Evolutionary conservation across 208 protist species (phyloP).

Genomic region (Kentomonas sorsogonicus): DNA sequence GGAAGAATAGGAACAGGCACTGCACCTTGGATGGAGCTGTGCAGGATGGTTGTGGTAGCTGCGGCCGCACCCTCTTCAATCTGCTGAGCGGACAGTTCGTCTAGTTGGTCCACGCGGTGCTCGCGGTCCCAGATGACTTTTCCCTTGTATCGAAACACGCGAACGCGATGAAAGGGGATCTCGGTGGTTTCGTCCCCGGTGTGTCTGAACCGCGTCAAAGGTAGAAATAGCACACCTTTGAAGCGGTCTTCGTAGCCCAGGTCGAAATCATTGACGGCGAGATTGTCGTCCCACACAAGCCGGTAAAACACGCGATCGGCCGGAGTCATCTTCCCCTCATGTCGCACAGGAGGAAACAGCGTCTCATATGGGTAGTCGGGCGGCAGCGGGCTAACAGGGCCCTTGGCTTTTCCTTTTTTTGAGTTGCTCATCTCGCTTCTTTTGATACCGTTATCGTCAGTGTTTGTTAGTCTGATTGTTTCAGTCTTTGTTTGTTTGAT

Average conservation of each 20-base stretch:
- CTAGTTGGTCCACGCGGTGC: slow-evolving; percentile 7
- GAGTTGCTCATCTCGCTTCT: not conserved
- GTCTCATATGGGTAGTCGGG: not conserved
- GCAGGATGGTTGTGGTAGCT: not conserved
- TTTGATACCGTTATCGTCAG: not conserved
- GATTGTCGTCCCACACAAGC: slow-evolving; percentile 14
- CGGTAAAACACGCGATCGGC: slow-evolving; percentile 11
- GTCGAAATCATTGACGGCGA: slow-evolving; percentile 10
- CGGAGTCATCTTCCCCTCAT: slow-evolving; percentile 9
- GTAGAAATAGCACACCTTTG: slow-evolving; percentile 14
- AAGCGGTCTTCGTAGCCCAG: slow-evolving; percentile 19
- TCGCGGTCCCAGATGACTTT: slow-evolving; percentile 16
- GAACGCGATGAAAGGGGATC: slow-evolving; percentile 17
- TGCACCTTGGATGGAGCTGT: slow-evolving; percentile 6
- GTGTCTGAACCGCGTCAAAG: slow-evolving; percentile 11
- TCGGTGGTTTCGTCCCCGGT: slow-evolving; percentile 13
- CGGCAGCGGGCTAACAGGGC: not conserved
- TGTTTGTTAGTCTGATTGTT: not conserved
- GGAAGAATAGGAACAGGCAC: slow-evolving; percentile 4
- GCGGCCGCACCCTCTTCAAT: not conserved
- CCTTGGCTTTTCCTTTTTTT: not conserved
- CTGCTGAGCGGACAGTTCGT: slow-evolving; percentile 7
- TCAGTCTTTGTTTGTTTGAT: not conserved
- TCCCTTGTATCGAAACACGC: slow-evolving; percentile 12
- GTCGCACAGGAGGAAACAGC: not conserved